Conservation (phyloP, 805 yeast species). For the Yamadazyma insecticola region DNA sequence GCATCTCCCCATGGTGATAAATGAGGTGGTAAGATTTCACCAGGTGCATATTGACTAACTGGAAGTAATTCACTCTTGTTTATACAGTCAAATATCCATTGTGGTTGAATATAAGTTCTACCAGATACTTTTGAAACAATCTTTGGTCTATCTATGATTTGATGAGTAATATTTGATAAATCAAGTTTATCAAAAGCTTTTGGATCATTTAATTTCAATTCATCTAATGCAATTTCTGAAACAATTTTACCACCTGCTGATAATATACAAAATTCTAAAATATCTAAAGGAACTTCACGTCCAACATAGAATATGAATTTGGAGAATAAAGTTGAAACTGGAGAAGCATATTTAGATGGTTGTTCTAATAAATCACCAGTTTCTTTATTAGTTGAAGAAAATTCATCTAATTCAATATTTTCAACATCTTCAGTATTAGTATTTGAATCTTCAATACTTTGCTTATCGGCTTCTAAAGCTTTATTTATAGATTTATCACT, state of each 20-base stretch:
- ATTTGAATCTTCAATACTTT: slow-evolving; percentile 8
- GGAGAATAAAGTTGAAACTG: slow-evolving; percentile 63
- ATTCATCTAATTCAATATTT: slow-evolving; percentile 56
- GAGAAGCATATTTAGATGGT: slow-evolving; percentile 51
- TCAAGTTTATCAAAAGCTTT: slow-evolving; percentile 47
- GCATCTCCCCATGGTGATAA: slow-evolving; percentile 99
- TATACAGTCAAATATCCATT: slow-evolving; percentile 92
- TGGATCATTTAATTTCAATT: slow-evolving; percentile 48
- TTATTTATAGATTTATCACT: slow-evolving; percentile 38
- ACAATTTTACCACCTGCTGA: slow-evolving; percentile 83
- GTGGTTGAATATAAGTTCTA: slow-evolving; percentile 93
- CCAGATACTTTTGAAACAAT: slow-evolving; percentile 75
- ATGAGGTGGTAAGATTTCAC: slow-evolving; percentile 94
- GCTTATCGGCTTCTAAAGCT: slow-evolving; percentile 51
- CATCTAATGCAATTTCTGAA: slow-evolving; percentile 86
- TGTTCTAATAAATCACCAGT: slow-evolving; percentile 71
- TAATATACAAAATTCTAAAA: slow-evolving; percentile 79
- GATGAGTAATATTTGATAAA: slow-evolving; percentile 78
- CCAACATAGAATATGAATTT: slow-evolving; percentile 82
- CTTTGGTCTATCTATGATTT: slow-evolving; percentile 89
- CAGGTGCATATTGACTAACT: slow-evolving; percentile 84
- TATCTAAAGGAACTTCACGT: slow-evolving; percentile 92
- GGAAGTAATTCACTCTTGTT: slow-evolving; percentile 73
- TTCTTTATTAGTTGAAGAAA: slow-evolving; percentile 56
- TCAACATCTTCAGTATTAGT: slow-evolving; percentile 17